Evolutionary conservation across 2,329 filamentous ascomycete species (phyloP), one percentile per base, ranked within the genome.

Genomic region (Ophiostoma himal-ulmi): DNA sequence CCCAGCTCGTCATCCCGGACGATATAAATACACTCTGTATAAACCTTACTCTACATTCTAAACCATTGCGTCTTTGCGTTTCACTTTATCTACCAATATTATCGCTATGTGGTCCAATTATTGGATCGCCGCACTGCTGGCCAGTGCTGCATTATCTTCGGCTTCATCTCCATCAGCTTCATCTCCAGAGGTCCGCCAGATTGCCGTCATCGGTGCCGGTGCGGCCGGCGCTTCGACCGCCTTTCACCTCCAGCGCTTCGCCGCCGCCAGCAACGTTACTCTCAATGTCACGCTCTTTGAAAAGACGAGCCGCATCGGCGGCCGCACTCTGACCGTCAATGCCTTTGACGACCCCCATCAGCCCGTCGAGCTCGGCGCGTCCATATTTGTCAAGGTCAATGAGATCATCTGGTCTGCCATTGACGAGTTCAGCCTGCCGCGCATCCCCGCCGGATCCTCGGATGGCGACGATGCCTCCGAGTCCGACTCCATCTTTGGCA

Each of bases 201-300:
- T 67, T 26, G 65, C 65, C 13, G 65, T 67, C 13, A 48, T 67
- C n/a, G 94, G 95, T 73, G 94, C 94, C 75, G 95, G 95, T 66
- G 90, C 95, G 62, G 94, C 88, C 39, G 95, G 95, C 39, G 88
- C 95, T 5, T 96, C 94, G 1, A 83, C 93, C 2, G 94, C 95
- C 0, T 97, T 95, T 79, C 88, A 94, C 76, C 83, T 99, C 66
- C 84, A 85, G 54, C 87, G 90, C 76, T 94, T 89, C 78, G 90
- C 92, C 30, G 80, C 86, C 4, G 80, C 86, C 71, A 82, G 84
- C n/a, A 82, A 81, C 22, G 79, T 91, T 22, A 81, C 84, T 1
- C 77, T 94, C 71, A 91, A 96, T 74, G 90, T 98, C 75, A 96
- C 93, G 30, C 83, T 99, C 37, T 97, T 94, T 78, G 95, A 99